phyloP scores from a whole-genome alignment of 768 basidiomycete species.

The Exidia glandulosa region DNA sequence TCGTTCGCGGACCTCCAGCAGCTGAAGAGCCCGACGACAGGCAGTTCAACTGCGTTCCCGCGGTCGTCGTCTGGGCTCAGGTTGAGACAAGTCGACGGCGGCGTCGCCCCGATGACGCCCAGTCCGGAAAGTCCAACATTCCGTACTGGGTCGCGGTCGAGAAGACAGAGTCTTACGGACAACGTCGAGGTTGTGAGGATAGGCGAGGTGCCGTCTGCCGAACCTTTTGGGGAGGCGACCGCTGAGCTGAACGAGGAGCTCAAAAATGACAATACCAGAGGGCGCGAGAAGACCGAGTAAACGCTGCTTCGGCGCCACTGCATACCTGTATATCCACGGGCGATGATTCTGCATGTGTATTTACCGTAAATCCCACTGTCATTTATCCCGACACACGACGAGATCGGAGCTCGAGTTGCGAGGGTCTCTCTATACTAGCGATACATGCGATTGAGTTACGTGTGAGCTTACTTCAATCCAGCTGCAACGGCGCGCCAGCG shows the following conservation, averaged over 20 bases:
- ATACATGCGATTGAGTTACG: neutral
- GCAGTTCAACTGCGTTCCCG: neutral
- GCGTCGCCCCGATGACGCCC: neutral
- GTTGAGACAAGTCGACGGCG: neutral
- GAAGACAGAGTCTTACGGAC: constrained; percentile 56
- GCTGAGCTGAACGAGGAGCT: constrained; percentile 56
- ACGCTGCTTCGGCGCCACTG: too few species aligned
- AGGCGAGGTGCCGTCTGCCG: constrained; percentile 43
- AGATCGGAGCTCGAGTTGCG: too few species aligned
- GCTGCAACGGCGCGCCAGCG: constrained; percentile 11
- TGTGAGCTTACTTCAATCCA: neutral
- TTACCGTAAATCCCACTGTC: too few species aligned
- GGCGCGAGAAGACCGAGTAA: neutral
- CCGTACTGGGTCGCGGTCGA: constrained; percentile 35
- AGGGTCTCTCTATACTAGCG: neutral
- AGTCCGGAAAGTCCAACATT: constrained; percentile 11
- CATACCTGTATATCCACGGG: too few species aligned
- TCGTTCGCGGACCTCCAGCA: constrained; percentile 79
- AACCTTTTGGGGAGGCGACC: constrained; percentile 55
- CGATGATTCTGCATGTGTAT: too few species aligned
- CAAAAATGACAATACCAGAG: constrained; percentile 41
- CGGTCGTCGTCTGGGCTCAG: neutral
- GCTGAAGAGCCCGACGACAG: constrained; percentile 26
- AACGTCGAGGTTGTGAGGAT: constrained; percentile 53
- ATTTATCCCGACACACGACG: too few species aligned